Base-by-base conservation (phyloP, 192 early-diverging fungal genomes). In the Entomortierella beljakovae region DNA sequence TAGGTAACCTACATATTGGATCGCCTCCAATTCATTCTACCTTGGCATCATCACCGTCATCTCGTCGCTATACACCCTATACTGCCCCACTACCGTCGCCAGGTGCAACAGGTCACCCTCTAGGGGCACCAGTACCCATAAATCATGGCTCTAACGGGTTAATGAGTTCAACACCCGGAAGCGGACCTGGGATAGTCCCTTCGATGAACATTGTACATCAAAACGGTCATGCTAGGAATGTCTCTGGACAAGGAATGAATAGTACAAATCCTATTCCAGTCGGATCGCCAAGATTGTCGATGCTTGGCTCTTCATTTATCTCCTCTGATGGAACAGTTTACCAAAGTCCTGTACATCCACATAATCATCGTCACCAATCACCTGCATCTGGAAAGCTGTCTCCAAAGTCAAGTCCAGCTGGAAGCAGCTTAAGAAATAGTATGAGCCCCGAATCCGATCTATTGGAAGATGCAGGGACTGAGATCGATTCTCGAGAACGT, bases 1-100 rank as follows among this genome's bases (percentile, higher is more conserved):
- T 84, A 32, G 79, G 75, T 23, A 84, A 81, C 31, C 61, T 84
- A 57, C 72, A 81, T 10, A 81, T 84, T 29, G 80, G 73, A 48
- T 79, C 79, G 25, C 79, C 82, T 2, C 82, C 82, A 7, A 42
- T 70, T 22, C 57, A 79, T 46, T 51, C 79, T n/a, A 57, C 7
- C 33, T 15, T 66, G 32, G n/a, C 75, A 15, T 70, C 73, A 7
- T 64, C 74, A 18, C 61, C 79, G 33, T 65, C 79, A 35, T 43
- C 62, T 51, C 69, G 49, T 62, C 52, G 71, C 48, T 76, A 73
- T 57, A 65, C 73, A 10, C 42, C 73, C 9, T 70, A 79, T 68
- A 50, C 57, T 2, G 55, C 70, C 18, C 43, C 69, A 28, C 33
- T 62, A 34, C 64, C 60, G 35, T 77, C 64, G 20, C 56, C 64